A percentile compares a stretch with the other conserved stretches of the same genome.
These are phyloP conservation scores for Cladosporium sp. DNA, from an alignment of 2,329 filamentous ascomycete genomes.

Conservation along the genomic window DNA sequence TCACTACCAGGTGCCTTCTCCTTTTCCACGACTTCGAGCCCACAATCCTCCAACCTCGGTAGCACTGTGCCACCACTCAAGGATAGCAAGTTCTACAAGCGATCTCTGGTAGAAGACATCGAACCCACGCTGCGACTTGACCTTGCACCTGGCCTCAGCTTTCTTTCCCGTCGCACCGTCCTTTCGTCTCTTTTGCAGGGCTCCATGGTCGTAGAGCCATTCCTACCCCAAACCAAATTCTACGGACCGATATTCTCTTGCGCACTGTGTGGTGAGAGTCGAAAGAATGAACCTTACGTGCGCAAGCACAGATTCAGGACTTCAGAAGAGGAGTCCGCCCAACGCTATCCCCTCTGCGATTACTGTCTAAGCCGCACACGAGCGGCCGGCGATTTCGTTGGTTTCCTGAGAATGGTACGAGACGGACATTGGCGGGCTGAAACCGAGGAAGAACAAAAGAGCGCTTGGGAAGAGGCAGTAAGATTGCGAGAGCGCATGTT, in stretches of 20 bases:
- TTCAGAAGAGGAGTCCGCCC: slow-evolving; percentile 78
- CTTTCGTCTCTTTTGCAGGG: slow-evolving; percentile 79
- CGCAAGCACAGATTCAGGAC: slow-evolving; percentile 85
- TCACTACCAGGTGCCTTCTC: slow-evolving; percentile 41
- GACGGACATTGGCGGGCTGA: slow-evolving; percentile 88
- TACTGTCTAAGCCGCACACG: slow-evolving; percentile 82
- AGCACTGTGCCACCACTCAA: slow-evolving; percentile 60
- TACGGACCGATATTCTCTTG: slow-evolving; percentile 63
- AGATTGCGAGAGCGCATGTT: slow-evolving; percentile 92
- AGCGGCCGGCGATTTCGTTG: slow-evolving; percentile 86
- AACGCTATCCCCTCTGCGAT: slow-evolving; percentile 82
- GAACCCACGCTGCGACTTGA: slow-evolving; percentile 91
- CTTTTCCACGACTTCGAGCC: slow-evolving; percentile 28
- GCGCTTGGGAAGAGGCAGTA: slow-evolving; percentile 92
- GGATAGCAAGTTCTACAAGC: slow-evolving; percentile 92
- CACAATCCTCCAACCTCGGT: slow-evolving; percentile 26
- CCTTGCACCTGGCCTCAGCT: slow-evolving; percentile 82
- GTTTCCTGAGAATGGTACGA: slow-evolving; percentile 84
- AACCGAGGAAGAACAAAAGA: slow-evolving; percentile 75
- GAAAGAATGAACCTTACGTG: slow-evolving; percentile 65
- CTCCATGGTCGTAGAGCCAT: slow-evolving; percentile 82
- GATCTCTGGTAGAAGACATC: slow-evolving; percentile 81
- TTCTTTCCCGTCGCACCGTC: slow-evolving; percentile 83
- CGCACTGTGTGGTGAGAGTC: slow-evolving; percentile 79
- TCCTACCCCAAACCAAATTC: slow-evolving; percentile 50